phyloP scores from a whole-genome alignment of 2,329 filamentous ascomycete species.

The Gremmenia infestans region DNA sequence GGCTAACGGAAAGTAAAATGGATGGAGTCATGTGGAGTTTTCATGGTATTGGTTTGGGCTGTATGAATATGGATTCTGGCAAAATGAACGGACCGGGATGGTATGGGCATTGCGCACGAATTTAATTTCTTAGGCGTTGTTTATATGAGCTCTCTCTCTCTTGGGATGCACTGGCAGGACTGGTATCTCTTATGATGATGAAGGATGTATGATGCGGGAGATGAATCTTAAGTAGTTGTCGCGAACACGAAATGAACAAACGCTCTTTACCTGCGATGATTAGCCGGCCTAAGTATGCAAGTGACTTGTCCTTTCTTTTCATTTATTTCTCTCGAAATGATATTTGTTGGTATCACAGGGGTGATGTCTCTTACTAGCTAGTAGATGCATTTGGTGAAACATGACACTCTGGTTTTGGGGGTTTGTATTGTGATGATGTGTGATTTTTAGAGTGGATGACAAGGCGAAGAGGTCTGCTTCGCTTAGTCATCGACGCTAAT shows the following conservation, averaged over 20 bases:
- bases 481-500: no score
- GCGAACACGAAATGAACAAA: neutral
- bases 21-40: neutral
- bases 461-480: slow-evolving; percentile 75
- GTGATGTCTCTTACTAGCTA: no score
- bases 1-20: neutral
- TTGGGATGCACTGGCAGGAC: neutral
- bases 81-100: neutral
- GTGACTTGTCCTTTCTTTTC: neutral
- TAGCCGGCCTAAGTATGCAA: neutral
- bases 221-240: neutral
- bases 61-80: slow-evolving; percentile 11
- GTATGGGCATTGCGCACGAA: slow-evolving; percentile 2
- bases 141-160: slow-evolving; percentile 2
- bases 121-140: slow-evolving; percentile 15
- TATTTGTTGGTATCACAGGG: neutral
- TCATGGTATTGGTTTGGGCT: neutral
- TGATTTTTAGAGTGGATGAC: slow-evolving; percentile 28
- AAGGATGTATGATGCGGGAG: neutral
- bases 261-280: slow-evolving; percentile 1
- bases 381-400: no score
- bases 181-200: slow-evolving; percentile 7
- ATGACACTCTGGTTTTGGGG: no score
- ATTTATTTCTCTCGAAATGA: no score
- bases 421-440: no score